Base-by-base conservation (phyloP, 176 grass and related monocot species). In the Paspalum notatum region DNA sequence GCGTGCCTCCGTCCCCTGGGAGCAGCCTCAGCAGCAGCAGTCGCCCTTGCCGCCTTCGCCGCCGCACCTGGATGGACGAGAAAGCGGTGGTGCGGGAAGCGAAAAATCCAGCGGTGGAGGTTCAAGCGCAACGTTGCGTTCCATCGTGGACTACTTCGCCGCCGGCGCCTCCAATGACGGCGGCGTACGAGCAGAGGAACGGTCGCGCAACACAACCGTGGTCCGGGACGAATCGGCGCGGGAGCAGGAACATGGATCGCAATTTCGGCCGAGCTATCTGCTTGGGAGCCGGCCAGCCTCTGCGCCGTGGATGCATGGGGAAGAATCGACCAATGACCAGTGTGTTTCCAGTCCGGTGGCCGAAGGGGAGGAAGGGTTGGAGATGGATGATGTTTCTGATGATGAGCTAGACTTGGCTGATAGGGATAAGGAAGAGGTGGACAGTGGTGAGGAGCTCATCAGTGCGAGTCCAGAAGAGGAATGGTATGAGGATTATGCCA, bases 1-100 rank as follows among this genome's bases (percentile, higher is more conserved):
- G 75, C 81, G 92, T 10, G 39, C 88, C 43, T 78, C 82, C 46
- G 80, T 93, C 25, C 95, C 95, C 16, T 95, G 92, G 95, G 87
- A 98, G 74, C 83, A 80, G 58, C 68, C 74, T 17, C 52, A 46
- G 71, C 27, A 21, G 71, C 27, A 21, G 62, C 82, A 82, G 77
- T 9, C 43, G 50, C 71, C 75, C 5, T 17, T 68, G 37, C 5
- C 46, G 47, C 69, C 68, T 8, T 13, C 65, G 39, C 6, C 15
- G 51, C 27, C 75, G 32, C 53, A 64, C 25, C 61, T 6, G 32
- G 32, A 2, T 39, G 32, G 4, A 46, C 27, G 62, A 7, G 89
- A 85, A 55, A 16, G 38, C 17, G 62, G 63, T 4, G 59, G n/a
- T n/a, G 53, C 64, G 82, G 7, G 47, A 11, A 60, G 22, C 15